These are phyloP conservation scores for Pestalotiopsis sp. DNA, from an alignment of 2,329 filamentous ascomycete species.

Conservation along the genomic window DNA sequence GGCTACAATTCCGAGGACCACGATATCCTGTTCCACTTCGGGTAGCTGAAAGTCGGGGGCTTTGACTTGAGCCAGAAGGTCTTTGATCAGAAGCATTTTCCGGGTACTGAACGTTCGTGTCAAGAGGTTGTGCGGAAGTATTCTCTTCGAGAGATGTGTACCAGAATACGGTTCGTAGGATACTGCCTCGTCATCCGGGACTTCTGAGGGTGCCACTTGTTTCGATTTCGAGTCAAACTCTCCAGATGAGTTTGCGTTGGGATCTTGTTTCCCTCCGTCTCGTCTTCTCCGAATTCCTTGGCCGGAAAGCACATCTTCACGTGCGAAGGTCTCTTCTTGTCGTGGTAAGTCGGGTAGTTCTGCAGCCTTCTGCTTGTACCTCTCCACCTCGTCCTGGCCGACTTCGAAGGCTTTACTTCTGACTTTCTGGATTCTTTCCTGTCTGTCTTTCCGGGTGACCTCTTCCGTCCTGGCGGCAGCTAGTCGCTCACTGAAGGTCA, in stretches of 20 bases:
- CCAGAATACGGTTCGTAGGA: slow-evolving; percentile 86
- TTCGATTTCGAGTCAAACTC: slow-evolving; percentile 20
- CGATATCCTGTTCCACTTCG: slow-evolving; percentile 82
- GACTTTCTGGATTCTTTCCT: slow-evolving; percentile 53
- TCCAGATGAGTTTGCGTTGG: slow-evolving; percentile 20
- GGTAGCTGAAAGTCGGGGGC: slow-evolving; percentile 82
- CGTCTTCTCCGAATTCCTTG: slow-evolving; percentile 41
- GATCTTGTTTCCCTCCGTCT: slow-evolving; percentile 36
- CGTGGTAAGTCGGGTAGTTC: slow-evolving; percentile 53
- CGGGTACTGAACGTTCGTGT: slow-evolving; percentile 79
- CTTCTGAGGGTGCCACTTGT: slow-evolving; percentile 34
- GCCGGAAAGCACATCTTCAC: slow-evolving; percentile 62
- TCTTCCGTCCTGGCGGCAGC: slow-evolving; percentile 68
- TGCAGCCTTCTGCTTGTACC: slow-evolving; percentile 59
- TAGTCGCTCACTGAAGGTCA: slow-evolving; percentile 83
- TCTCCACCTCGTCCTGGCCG: slow-evolving; percentile 59
- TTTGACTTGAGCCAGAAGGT: slow-evolving; percentile 80
- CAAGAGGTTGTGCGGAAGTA: slow-evolving; percentile 79
- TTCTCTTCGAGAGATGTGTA: slow-evolving; percentile 79
- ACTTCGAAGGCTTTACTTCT: slow-evolving; percentile 62
- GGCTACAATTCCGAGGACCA: slow-evolving; percentile 85
- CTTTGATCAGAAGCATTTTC: slow-evolving; percentile 76
- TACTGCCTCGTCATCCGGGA: slow-evolving; percentile 52
- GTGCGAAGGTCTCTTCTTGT: slow-evolving; percentile 57
- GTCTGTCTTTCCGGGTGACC: slow-evolving; percentile 49